Evolutionary conservation across 768 basidiomycete genomes (phyloP), one percentile per base, ranked within the genome.

Genomic region (Lactifluus subvellereus): DNA sequence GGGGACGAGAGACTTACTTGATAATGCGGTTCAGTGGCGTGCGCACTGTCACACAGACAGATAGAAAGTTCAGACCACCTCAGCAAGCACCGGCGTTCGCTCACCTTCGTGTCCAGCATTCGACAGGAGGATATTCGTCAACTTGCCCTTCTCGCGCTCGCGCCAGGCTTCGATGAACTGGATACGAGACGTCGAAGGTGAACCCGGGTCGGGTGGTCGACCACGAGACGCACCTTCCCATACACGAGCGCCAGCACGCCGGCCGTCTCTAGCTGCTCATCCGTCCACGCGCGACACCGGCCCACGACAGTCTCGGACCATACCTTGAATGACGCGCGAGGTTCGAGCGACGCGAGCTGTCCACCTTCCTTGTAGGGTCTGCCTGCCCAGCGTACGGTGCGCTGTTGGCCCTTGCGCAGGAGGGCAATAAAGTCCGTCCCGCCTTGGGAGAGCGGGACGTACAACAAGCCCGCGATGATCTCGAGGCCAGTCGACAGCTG

Each of bases 81-180:
- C 33, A n/a, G 13, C 35, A 37, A 37, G 35, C 35, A 37, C 35
- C 35, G 7, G 35, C 35, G 27, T 20, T 13, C 32, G 11, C 52
- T 59, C 53, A 64, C 88, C 87, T 79, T 92, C 91, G 69, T 94
- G 90, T 65, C 84, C 87, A 5, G 90, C 90, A 72, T 94, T 91
- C 7, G 87, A 86, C 8, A 94, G 74, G 42, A 94, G 70, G 13
- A 92, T 74, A 58, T 85, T 87, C 3, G 89, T 89, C 27, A 91
- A 74, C 71, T 85, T 86, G 40, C 87, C 88, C 45, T 76, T 81
- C 71, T 92, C 88, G 71, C 90, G 91, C 72, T 91, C 85, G 65
- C 90, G 74, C 90, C 90, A 92, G 7, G 91, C 90, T 69, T 88
- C 87, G 65, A 91, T 91, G 77, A 91, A 91, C 83, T 87, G 61